Evolutionary conservation across 768 basidiomycete genomes (phyloP), one percentile per base, ranked within the genome.

Genomic region (Tulasnella sp.): DNA sequence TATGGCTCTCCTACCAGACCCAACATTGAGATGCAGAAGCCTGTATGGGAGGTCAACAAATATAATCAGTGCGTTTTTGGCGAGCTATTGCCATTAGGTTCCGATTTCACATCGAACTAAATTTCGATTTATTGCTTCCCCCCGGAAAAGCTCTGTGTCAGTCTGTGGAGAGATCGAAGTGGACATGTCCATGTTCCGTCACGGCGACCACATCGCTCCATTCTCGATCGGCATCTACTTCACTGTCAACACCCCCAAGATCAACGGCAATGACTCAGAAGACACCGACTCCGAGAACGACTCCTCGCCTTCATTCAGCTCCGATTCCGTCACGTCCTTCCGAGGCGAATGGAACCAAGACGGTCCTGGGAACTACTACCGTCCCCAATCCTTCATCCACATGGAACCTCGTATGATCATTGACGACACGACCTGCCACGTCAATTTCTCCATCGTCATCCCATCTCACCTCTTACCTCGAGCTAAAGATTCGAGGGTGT

Each of bases 291-390:
- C 24, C 25, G 50, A 51, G 24, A 19, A 29, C 19, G 53, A 55
- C n/a, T 27, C 34, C 19, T 27, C 34, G 41, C n/a, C n/a, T n/a
- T 17, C 34, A n/a, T 21, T 4, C 1, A 44, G 31, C 17, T 29
- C 27, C n/a, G 54, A 56, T 43, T 15, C 4, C 11, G 34, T 5
- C 15, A 15, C 15, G 5, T 38, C 34, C 5, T 44, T 44, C 22
- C 54, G 38, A 24, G 54, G 38, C 24, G 57, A 59, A 21, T 59
- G 57, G 57, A 59, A 59, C 49, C 57, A 59, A 49, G 57, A 59
- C 49, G 57, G 57, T 10, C 57, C 57, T 34, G 57, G 57, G 38
- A 59, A 59, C 49, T 59, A 59, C 25, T 59, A 59, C 31, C 57
- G 57, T 10, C 25, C 24, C 21, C 48, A 31, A 1, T 59, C 57